Evolutionary conservation across 139 green algal species (phyloP).

Genomic region (Tetraselmis striata): DNA sequence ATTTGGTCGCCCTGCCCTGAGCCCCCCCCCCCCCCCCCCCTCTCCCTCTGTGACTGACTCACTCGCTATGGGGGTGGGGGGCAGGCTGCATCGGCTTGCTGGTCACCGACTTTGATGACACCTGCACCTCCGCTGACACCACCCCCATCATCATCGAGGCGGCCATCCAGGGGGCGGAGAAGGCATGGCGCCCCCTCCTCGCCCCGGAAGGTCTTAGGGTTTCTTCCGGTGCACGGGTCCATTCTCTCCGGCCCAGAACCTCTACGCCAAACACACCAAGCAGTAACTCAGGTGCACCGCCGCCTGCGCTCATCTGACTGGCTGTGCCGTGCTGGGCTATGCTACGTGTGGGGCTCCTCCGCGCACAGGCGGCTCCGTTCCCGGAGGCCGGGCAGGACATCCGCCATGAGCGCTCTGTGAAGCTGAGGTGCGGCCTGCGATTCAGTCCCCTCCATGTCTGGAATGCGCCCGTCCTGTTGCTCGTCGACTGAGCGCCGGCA

Average conservation of each 20-base stretch:
- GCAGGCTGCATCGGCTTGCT: slow-evolving; percentile 38
- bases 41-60: no score
- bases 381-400: not conserved
- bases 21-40: no score
- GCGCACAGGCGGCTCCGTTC: not conserved
- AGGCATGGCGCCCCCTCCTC: no score
- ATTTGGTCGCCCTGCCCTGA: slow-evolving; percentile 1
- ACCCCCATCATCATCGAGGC: slow-evolving; percentile 47
- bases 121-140: slow-evolving; percentile 54
- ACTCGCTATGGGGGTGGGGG: not conserved
- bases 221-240: no score
- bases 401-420: not conserved
- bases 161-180: slow-evolving; percentile 27
- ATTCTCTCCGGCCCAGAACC: no score
- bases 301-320: no score
- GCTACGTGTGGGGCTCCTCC: not conserved
- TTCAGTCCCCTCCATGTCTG: not conserved
- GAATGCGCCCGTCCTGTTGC: no score
- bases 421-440: not conserved
- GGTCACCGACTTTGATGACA: slow-evolving; percentile 81
- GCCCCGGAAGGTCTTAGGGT: no score
- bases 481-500: no score
- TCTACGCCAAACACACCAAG: no score
- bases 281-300: no score
- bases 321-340: not conserved